phyloP scores from a whole-genome alignment of 768 basidiomycete genomes.

The Tricholoma furcatifolium region DNA sequence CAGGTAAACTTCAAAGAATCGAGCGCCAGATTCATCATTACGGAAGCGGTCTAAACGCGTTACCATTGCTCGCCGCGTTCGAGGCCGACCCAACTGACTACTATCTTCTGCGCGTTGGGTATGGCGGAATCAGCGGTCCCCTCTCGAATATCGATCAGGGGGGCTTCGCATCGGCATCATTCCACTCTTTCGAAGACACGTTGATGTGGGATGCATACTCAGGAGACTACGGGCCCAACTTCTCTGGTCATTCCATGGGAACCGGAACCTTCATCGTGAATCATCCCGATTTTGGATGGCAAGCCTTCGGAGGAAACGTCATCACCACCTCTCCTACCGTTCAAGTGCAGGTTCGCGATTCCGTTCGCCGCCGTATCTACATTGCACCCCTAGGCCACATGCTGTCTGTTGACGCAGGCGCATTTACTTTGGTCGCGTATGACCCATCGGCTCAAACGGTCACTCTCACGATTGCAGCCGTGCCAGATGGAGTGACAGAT shows the following conservation, averaged over 20 bases:
- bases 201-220: conserved; percentile 58
- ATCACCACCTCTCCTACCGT: conserved; percentile 39
- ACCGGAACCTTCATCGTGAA: conserved; percentile 47
- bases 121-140: conserved; percentile 53
- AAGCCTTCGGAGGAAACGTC: conserved; percentile 54
- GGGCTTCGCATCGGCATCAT: conserved; percentile 59
- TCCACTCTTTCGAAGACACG: conserved; percentile 59
- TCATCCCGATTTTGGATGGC: conserved; percentile 61
- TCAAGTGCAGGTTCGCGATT: conserved; percentile 43
- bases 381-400: conserved; percentile 47
- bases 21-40: conserved; percentile 62
- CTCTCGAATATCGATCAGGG: conserved; percentile 53
- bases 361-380: conserved; percentile 50
- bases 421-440: conserved; percentile 43
- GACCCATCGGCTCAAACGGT: conserved; percentile 37
- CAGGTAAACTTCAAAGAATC: conserved; percentile 51
- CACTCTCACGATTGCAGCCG: conserved; percentile 38
- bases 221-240: conserved; percentile 61
- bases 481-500: conserved; percentile 33
- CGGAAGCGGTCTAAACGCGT: conserved; percentile 53
- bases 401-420: conserved; percentile 49
- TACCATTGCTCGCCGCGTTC: conserved; percentile 51
- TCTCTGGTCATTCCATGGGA: conserved; percentile 53
- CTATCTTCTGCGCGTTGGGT: conserved; percentile 52
- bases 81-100: conserved; percentile 44